phyloP scores from a whole-genome alignment of 2,329 filamentous ascomycete species.

The Nemania abortiva region DNA sequence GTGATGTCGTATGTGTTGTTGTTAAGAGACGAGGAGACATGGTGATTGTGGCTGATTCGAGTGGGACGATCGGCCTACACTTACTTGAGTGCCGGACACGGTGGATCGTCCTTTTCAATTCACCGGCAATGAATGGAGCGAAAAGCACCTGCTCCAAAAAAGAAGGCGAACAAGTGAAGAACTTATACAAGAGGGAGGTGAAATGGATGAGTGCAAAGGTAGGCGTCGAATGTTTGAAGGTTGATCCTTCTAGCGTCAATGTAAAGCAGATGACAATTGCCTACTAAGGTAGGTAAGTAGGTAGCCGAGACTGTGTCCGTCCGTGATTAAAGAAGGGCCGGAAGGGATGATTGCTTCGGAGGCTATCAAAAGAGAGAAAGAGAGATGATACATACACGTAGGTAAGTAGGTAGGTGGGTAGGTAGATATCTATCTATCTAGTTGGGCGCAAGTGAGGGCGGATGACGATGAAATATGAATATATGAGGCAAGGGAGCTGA shows the following conservation, averaged over 20 bases:
- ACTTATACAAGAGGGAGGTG: neutral
- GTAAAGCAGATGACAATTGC: slow-evolving; percentile 21
- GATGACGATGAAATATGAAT: slow-evolving; percentile 8
- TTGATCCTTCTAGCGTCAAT: slow-evolving; percentile 3
- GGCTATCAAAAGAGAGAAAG: neutral
- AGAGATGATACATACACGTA: neutral
- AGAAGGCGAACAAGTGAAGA: slow-evolving; percentile 6
- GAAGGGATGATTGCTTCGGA: neutral
- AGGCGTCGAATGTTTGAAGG: slow-evolving; percentile 7
- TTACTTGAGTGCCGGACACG: slow-evolving; percentile 28
- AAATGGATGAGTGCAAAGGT: neutral
- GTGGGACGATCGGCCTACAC: slow-evolving; percentile 31
- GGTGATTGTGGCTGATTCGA: slow-evolving; percentile 19
- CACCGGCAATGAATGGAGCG: neutral
- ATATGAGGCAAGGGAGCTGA: slow-evolving; percentile 11
- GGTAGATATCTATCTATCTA: no score
- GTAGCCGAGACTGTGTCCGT: slow-evolving; percentile 19
- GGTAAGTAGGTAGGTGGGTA: neutral
- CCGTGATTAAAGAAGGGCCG: neutral
- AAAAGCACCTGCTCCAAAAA: slow-evolving; percentile 1
- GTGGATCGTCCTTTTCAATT: slow-evolving; percentile 4
- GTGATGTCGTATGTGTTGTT: slow-evolving; percentile 24
- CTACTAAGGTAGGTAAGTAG: slow-evolving; percentile 5
- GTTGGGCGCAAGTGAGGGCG: slow-evolving; percentile 3
- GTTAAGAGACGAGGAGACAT: slow-evolving; percentile 33